Conservation (phyloP, 176 grass and related monocot species). For the Lolium rigidum region DNA sequence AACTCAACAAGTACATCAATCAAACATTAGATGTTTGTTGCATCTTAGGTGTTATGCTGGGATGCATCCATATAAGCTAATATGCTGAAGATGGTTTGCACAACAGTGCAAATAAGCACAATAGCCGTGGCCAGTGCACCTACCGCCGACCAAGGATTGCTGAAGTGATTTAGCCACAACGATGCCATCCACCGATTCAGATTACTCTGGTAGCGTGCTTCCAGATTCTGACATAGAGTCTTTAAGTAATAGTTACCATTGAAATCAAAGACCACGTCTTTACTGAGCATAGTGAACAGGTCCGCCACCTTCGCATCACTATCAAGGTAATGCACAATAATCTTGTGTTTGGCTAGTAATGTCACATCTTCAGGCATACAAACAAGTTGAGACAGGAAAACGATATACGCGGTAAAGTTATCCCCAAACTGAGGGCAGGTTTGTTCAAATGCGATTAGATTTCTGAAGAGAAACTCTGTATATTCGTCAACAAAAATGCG, state of each 20-base stretch:
- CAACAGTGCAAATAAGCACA: too few species aligned
- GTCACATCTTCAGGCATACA: background rate
- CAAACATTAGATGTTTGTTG: too few species aligned
- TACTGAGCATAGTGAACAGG: background rate
- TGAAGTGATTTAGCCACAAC: too few species aligned
- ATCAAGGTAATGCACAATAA: constrained; percentile 3
- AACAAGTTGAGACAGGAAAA: background rate
- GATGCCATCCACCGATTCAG: background rate
- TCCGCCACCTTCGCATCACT: background rate
- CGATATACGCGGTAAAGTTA: background rate
- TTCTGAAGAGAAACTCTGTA: background rate
- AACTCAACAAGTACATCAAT: too few species aligned
- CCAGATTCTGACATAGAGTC: background rate
- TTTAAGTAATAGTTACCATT: background rate
- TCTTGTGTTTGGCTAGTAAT: background rate
- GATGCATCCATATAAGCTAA: too few species aligned
- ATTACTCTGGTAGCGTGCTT: background rate
- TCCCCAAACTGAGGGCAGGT: background rate
- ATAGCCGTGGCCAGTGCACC: too few species aligned
- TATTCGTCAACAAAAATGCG: constrained; percentile 5
- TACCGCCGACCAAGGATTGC: too few species aligned
- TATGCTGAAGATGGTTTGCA: too few species aligned
- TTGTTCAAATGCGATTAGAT: constrained; percentile 9
- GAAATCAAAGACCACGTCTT: background rate
- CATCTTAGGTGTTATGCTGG: too few species aligned